Base-by-base conservation (phyloP, 148 eudicot species). In the Limonium bicolor region DNA sequence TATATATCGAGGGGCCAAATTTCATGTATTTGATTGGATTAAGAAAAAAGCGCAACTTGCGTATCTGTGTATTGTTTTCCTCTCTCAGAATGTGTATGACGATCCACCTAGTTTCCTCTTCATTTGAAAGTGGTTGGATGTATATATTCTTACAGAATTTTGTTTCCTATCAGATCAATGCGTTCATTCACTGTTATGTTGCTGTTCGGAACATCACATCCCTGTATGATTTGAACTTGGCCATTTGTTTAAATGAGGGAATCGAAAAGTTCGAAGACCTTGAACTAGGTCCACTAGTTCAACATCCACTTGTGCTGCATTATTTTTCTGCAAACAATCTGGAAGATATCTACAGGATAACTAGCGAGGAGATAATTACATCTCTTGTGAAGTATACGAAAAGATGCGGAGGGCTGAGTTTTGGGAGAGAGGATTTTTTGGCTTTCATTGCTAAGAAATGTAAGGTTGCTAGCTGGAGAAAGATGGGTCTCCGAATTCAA, bases 151-250 rank as follows among this genome's bases (percentile, higher is more conserved):
- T n/a, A n/a, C n/a, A n/a, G n/a, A n/a, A n/a, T n/a, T n/a, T n/a
- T n/a, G n/a, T n/a, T n/a, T n/a, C n/a, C n/a, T n/a, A n/a, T n/a
- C 46, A 88, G 97, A 54, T 90, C 42, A 84, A 73, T 66, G 64
- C 84, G 19, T 90, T 80, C 61, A 80, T 90, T 55, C 78, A 81
- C 36, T 84, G 97, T 39, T 82, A 77, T 69, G 95, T 77, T 60
- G 92, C 70, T 23, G 87, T 61, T 29, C 67, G 65, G 46, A 70
- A 46, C 61, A 77, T 90, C 28, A 68, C 79, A 8, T 65, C 97
- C 35, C 42, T 90, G 67, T 67, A 62, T 50, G 97, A 84, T 62
- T 64, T 90, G 73, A 76, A 67, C 56, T 46, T 55, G 43, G 93
- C 84, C 47, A 63, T 90, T 15, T 90, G 97, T 67, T 62, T 66